Conservation (phyloP, 2,329 filamentous ascomycete species). For the Sordariomycetes sp. region DNA sequence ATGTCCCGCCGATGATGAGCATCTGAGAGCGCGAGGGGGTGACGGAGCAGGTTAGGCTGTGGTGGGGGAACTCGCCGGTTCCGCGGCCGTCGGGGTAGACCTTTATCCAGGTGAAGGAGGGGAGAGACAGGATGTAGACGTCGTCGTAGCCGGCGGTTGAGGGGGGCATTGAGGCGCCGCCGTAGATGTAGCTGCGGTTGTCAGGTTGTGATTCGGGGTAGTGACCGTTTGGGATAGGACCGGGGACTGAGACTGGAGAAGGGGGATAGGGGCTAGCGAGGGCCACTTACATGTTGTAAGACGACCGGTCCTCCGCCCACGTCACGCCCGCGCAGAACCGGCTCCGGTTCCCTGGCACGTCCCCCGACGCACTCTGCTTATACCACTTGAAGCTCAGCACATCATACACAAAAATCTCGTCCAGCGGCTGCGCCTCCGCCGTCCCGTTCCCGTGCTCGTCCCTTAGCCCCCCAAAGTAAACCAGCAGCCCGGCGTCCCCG, state of each 20-base stretch:
- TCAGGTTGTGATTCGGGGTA: too few relatives aligned
- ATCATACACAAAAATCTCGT: slow-evolving; percentile 45
- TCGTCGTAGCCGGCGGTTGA: slow-evolving; percentile 40
- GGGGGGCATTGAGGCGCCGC: slow-evolving; percentile 35
- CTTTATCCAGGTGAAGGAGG: slow-evolving; percentile 51
- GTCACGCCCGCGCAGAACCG: slow-evolving; percentile 49
- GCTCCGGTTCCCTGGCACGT: slow-evolving; percentile 35
- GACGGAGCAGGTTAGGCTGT: slow-evolving; percentile 45
- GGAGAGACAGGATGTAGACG: slow-evolving; percentile 47
- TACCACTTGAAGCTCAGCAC: slow-evolving; percentile 48
- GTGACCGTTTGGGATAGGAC: neutral
- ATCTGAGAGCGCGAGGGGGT: slow-evolving; percentile 40
- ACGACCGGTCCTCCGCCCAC: slow-evolving; percentile 44
- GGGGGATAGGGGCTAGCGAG: neutral
- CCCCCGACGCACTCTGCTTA: slow-evolving; percentile 38
- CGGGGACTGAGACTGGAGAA: neutral
- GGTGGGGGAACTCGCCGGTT: slow-evolving; percentile 29
- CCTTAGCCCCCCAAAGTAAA: slow-evolving; percentile 48
- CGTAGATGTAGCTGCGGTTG: slow-evolving; percentile 41
- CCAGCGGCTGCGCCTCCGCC: slow-evolving; percentile 25
- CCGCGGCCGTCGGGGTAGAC: slow-evolving; percentile 26
- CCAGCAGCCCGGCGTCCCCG: slow-evolving; percentile 42
- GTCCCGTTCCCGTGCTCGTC: slow-evolving; percentile 32
- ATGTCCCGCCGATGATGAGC: slow-evolving; percentile 48
- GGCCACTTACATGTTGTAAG: slow-evolving; percentile 46